Evolutionary conservation across 306 rosid species (phyloP), one percentile per base, ranked within the genome.

Genomic region (Dalbergia cultrata): DNA sequence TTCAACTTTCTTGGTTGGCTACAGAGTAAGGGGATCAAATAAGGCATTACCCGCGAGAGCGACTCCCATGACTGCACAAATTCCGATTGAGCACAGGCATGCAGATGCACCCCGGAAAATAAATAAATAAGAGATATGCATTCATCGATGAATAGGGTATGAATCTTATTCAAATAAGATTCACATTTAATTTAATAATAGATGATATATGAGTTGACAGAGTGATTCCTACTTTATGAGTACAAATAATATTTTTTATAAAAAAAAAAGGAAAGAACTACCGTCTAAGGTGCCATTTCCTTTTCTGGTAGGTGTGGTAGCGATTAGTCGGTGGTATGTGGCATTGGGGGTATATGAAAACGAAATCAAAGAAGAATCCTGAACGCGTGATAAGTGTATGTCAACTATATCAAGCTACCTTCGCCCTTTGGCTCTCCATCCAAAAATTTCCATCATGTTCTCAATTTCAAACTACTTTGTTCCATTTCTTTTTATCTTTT

Each of bases 21-120:
- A 49, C 54, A 35, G 57, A 13, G 9, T 45, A 0, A 13, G 8
- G 13, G 60, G 17, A n/a, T 71, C 39, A 77, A 77, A 82, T 53
- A 77, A 83, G 82, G 79, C 14, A 70, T 53, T 37, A 13, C 22
- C 47, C 0, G 31, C 31, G 0, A 26, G 11, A 82, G 41, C 18
- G 14, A 54, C 47, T 69, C 21, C 33, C 61, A 3, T 35, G 31
- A 21, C 52, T 6, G 31, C 12, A 63, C 10, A 26, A 49, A 31
- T 70, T 49, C 64, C 49, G 4, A 63, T 11, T 16, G 26, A 22
- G 26, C 19, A 35, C 16, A 49, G 14, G 39, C 13, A 22, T 39
- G 13, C 0, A 34, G 16, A 41, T 19, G 26, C 0, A 17, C 18
- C 21, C 34, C 17, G 5, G 22, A 64, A 17, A 53, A 50, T 19